These are phyloP conservation scores for Endoconidiophora polonica DNA, from an alignment of 2,329 filamentous ascomycete species.

Conservation along the genomic window DNA sequence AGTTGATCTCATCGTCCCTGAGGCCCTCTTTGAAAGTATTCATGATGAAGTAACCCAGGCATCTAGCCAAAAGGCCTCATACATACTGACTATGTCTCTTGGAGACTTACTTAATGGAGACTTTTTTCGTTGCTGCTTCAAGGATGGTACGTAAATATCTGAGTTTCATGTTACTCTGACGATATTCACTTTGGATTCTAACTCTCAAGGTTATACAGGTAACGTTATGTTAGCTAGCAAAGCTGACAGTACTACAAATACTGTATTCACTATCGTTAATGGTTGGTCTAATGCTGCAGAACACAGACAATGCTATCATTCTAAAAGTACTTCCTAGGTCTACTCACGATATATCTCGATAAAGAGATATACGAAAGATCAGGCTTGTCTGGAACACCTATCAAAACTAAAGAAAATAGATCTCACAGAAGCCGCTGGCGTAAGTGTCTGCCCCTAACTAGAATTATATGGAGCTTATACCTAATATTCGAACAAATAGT, in stretches of 20 bases:
- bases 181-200: no score
- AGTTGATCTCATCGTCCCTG: constrained; percentile 56
- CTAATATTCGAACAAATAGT: constrained; percentile 31
- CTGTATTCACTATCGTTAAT: constrained; percentile 52
- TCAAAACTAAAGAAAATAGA: constrained; percentile 39
- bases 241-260: constrained; percentile 28
- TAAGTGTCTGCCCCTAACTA: constrained; percentile 23
- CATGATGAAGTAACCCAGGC: no score
- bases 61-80: no score
- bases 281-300: constrained; percentile 28
- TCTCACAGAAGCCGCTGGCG: constrained; percentile 55
- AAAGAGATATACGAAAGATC: constrained; percentile 69
- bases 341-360: constrained; percentile 60
- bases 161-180: neutral
- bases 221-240: constrained; percentile 45
- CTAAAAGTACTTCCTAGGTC: constrained; percentile 29
- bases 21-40: constrained; percentile 22
- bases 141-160: constrained; percentile 39
- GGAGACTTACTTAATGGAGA: constrained; percentile 52
- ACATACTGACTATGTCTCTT: constrained; percentile 53
- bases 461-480: no score
- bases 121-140: constrained; percentile 76
- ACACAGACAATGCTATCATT: neutral
- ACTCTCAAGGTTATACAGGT: constrained; percentile 28
- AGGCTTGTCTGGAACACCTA: constrained; percentile 58